Conservation (phyloP, 225 moss, liverwort and hornwort species). For the Pseudoscleropodium purum region DNA sequence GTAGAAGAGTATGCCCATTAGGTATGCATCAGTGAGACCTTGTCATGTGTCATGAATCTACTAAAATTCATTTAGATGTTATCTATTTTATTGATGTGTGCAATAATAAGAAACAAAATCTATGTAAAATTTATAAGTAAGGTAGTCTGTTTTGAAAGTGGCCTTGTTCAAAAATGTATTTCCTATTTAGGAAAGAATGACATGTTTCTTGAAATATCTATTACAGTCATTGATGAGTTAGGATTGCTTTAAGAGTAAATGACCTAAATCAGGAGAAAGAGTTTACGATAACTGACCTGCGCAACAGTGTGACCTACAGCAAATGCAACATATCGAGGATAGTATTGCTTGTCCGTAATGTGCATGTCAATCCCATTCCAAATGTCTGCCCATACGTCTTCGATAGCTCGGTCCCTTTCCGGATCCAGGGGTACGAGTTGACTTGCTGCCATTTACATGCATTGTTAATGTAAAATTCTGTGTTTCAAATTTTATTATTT, state of each 20-base stretch:
- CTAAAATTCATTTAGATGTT: neutral
- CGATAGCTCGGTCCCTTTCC: neutral
- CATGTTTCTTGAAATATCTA: no score
- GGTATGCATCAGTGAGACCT: no score
- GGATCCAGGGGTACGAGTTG: neutral
- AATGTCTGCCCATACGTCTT: conserved; percentile 3
- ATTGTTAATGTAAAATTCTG: neutral
- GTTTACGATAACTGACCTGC: neutral
- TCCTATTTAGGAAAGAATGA: no score
- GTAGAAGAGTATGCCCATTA: no score
- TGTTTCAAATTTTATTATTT: neutral
- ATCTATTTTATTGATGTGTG: neutral
- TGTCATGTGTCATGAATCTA: no score
- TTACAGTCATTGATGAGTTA: no score
- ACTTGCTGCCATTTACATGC: neutral
- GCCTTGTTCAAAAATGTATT: no score
- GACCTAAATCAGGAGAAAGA: no score
- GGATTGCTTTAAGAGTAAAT: no score
- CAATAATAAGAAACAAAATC: no score
- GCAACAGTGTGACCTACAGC: conserved; percentile 30
- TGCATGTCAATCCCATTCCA: conserved; percentile 15
- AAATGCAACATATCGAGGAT: conserved; percentile 27
- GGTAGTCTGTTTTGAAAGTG: no score
- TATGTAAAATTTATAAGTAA: neutral
- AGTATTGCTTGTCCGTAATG: conserved; percentile 23